Base-by-base conservation (phyloP, 164 flowering plant species). In the Liriodendron chinense region DNA sequence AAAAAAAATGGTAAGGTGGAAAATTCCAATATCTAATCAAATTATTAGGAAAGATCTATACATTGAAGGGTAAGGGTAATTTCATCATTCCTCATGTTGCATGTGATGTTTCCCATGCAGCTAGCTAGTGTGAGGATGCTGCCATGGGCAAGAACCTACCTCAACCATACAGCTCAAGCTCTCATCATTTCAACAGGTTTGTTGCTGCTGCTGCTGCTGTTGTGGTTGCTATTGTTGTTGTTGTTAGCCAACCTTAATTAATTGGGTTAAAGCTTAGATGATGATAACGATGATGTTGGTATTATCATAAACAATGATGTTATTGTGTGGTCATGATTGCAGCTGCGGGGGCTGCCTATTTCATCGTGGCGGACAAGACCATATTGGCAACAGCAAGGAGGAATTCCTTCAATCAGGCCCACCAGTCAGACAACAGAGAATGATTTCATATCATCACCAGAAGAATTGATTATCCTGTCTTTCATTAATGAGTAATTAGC, bases 281-380 rank as follows among this genome's bases (percentile, higher is more conserved):
- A 53, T 64, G 67, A 24, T 21, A 24, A 13, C 1, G 6, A 4
- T 28, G 1, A 26, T 64, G 23, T 21, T 22, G 8, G 21, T 61
- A 61, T 61, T 61, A 16, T 43, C 34, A 18, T 68, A n/a, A 65
- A 9, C 7, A 61, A 16, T 61, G 16, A 61, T 61, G 64, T 1
- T 18, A 61, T 61, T 20, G 68, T 2, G 43, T 65, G 25, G 23
- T 65, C 13, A 0, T 65, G 7, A 48, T 69, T 61, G 75, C 91
- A 93, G 97, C 76, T 79, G 98, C 94, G 1, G 97, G 98, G 43
- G 88, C 92, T 10, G 97, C 98, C 23, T 94, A 91, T 80, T 94
- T 94, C 83, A 90, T 94, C 8, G 95, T 94, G 14, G 98, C 97
- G 18, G 98, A 94, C 90, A 94, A 94, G 92, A 91, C 97, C 14